Percentiles rank a stretch among this genome's conserved stretches.
These are phyloP conservation scores for Cytospora piceae DNA, from an alignment of 2,329 filamentous ascomycete species.

Conservation along the genomic window DNA sequence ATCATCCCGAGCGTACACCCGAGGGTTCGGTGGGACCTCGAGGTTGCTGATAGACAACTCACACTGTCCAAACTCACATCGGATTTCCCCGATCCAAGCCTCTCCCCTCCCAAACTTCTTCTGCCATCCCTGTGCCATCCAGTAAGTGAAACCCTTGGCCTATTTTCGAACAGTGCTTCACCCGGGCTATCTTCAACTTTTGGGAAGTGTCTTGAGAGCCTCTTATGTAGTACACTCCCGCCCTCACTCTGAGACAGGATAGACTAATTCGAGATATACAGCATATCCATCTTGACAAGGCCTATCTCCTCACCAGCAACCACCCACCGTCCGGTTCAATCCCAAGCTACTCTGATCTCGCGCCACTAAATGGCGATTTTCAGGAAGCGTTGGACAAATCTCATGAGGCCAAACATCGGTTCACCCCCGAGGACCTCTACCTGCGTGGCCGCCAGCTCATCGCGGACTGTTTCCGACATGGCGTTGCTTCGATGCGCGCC, in stretches of 20 bases:
- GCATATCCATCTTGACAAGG: slow-evolving; percentile 73
- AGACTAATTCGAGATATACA: neutral
- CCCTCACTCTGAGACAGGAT: neutral
- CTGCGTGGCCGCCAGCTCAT: slow-evolving; percentile 67
- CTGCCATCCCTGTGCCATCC: slow-evolving; percentile 65
- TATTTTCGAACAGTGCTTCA: too few relatives aligned
- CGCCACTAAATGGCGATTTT: slow-evolving; percentile 65
- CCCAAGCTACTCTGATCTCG: slow-evolving; percentile 62
- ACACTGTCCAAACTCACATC: slow-evolving; percentile 1
- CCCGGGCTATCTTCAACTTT: too few relatives aligned
- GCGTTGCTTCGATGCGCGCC: slow-evolving; percentile 70
- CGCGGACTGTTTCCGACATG: slow-evolving; percentile 60
- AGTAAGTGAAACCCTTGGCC: neutral
- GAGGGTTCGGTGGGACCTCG: slow-evolving; percentile 13
- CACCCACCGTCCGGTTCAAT: slow-evolving; percentile 40
- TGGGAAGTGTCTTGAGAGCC: too few relatives aligned
- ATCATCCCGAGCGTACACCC: slow-evolving; percentile 19
- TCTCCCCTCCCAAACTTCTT: slow-evolving; percentile 35
- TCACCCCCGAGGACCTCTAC: slow-evolving; percentile 65
- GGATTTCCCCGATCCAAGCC: neutral
- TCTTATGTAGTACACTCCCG: neutral
- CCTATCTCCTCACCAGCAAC: slow-evolving; percentile 56
- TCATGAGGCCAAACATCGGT: slow-evolving; percentile 62
- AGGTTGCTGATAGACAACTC: neutral
- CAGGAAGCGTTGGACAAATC: slow-evolving; percentile 61